Evolutionary conservation across 139 green algal species (phyloP).

Genomic region (Asterochloris erici): DNA sequence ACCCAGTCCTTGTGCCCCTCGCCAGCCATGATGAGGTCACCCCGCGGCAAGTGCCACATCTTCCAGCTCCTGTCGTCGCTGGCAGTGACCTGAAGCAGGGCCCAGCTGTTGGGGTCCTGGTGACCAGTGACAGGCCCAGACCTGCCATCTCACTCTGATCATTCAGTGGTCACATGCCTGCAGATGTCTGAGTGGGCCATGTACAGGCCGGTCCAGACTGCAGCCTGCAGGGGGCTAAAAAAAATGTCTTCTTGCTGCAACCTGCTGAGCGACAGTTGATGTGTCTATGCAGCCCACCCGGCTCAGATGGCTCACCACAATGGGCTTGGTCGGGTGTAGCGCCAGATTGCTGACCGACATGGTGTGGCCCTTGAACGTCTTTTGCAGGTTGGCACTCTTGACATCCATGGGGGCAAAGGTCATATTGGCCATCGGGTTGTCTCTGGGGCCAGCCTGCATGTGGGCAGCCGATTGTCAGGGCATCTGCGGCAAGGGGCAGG

Average conservation of each 20-base stretch:
- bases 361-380: constrained; percentile 72
- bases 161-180: too few species aligned
- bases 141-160: too few species aligned
- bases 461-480: too few species aligned
- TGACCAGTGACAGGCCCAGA: too few species aligned
- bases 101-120: too few species aligned
- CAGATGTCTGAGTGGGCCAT: too few species aligned
- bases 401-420: constrained; percentile 41
- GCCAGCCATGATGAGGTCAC: constrained; percentile 76
- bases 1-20: constrained; percentile 86
- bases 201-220: too few species aligned
- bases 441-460: constrained; percentile 7
- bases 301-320: constrained; percentile 33
- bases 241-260: too few species aligned
- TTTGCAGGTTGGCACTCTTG: constrained; percentile 48
- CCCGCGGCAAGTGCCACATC: constrained; percentile 61
- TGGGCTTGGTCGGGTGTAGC: constrained; percentile 80
- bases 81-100: constrained; percentile 46
- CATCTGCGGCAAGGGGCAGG: too few species aligned
- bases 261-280: too few species aligned
- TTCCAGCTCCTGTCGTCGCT: constrained; percentile 80
- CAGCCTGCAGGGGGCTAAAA: too few species aligned
- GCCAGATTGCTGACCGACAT: constrained; percentile 53
- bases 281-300: too few species aligned
- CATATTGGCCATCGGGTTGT: constrained; percentile 55